Percentiles rank a stretch among this genome's conserved stretches.
These are phyloP conservation scores for Boletus chippewaensis DNA, from an alignment of 1,284 basidiomycete genomes.

Conservation along the genomic window DNA sequence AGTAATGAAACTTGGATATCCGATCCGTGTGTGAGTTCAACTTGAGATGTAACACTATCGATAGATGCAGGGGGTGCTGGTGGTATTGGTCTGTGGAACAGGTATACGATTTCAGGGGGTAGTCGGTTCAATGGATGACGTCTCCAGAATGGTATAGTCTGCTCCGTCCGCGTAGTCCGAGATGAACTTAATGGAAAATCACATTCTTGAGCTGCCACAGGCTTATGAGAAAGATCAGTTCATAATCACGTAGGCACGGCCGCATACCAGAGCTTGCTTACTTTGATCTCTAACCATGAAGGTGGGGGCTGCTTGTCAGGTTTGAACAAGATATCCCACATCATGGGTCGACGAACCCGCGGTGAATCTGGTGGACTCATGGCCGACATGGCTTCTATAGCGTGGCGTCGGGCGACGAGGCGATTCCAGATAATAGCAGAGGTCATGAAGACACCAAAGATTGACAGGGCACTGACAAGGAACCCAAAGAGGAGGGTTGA, in stretches of 20 bases:
- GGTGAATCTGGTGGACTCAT: neutral
- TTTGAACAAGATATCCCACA: constrained; percentile 22
- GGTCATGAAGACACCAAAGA: constrained; percentile 30
- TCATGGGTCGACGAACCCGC: constrained; percentile 13
- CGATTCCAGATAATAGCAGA: constrained; percentile 30
- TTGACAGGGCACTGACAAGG: constrained; percentile 26
- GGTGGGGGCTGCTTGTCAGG: constrained; percentile 2
- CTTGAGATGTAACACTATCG: neutral
- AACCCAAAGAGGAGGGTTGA: constrained; percentile 31
- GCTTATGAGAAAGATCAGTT: constrained; percentile 15
- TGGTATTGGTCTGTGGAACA: constrained; percentile 23
- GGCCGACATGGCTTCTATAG: constrained; percentile 22
- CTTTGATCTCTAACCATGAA: constrained; percentile 22
- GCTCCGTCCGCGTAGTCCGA: constrained; percentile 2
- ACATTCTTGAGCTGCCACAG: constrained; percentile 20
- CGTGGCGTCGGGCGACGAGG: constrained; percentile 25
- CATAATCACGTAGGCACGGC: neutral
- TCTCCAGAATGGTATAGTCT: constrained; percentile 20
- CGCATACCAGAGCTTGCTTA: constrained; percentile 6
- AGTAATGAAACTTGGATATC: constrained; percentile 26
- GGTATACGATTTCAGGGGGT: constrained; percentile 26
- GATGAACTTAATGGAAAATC: neutral
- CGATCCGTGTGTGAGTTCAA: constrained; percentile 15
- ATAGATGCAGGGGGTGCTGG: neutral
- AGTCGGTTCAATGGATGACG: constrained; percentile 10